These are phyloP conservation scores for Podospora australis DNA, from an alignment of 495 filamentous ascomycete species.

Conservation along the genomic window DNA sequence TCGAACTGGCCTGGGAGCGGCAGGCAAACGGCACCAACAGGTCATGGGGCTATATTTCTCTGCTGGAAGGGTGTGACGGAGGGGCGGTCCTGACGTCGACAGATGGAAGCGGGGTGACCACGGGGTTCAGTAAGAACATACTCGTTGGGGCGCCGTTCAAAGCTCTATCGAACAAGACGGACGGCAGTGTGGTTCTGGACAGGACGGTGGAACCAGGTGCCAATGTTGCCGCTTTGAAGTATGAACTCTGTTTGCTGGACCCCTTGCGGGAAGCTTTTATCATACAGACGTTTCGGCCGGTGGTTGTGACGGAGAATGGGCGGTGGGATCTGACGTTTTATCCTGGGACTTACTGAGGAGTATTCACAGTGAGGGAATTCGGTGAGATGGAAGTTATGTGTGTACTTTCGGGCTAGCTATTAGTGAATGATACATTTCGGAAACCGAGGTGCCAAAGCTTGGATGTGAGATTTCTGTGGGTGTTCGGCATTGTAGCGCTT, in stretches of 20 bases:
- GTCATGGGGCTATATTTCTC: slow-evolving; percentile 34
- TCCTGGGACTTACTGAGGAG: slow-evolving; percentile 12
- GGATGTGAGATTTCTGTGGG: no score
- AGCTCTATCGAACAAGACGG: slow-evolving; percentile 22
- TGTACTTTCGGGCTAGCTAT: not conserved
- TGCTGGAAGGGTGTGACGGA: slow-evolving; percentile 38
- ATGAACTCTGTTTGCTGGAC: slow-evolving; percentile 12
- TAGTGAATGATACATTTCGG: not conserved
- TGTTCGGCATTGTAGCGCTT: no score
- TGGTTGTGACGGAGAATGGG: slow-evolving; percentile 13
- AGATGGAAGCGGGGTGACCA: slow-evolving; percentile 23
- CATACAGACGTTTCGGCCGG: slow-evolving; percentile 9
- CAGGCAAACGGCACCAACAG: slow-evolving; percentile 2
- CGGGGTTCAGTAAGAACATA: slow-evolving; percentile 28
- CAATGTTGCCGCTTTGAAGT: slow-evolving; percentile 28
- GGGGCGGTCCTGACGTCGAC: slow-evolving; percentile 28
- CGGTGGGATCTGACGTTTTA: slow-evolving; percentile 15
- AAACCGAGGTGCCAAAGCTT: not conserved
- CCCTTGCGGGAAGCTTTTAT: slow-evolving; percentile 12
- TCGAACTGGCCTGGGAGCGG: slow-evolving; percentile 29
- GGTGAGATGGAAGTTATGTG: not conserved
- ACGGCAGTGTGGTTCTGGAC: slow-evolving; percentile 23
- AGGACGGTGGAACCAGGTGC: slow-evolving; percentile 31
- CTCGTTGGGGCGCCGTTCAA: slow-evolving; percentile 25
- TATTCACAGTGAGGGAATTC: not conserved